A percentile compares a stretch with the other conserved stretches of the same genome.
Conservation (phyloP, 345 rosid species). For the Populus ilicifolia region DNA sequence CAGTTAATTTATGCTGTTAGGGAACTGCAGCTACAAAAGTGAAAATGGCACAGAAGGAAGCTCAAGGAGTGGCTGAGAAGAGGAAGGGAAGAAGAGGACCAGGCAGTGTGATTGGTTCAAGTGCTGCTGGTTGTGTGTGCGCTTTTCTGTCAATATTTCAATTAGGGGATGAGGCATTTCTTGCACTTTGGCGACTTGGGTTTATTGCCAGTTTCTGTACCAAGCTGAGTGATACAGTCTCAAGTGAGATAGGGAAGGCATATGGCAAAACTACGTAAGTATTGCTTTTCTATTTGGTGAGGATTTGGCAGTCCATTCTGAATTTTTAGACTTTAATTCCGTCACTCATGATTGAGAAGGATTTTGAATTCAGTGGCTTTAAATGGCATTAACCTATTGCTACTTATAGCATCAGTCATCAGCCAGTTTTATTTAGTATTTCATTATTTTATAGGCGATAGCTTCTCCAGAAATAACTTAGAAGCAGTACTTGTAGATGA, state of each 20-base stretch:
- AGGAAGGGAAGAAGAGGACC: constrained; percentile 94
- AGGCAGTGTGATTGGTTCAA: constrained; percentile 94
- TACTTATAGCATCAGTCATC: background rate
- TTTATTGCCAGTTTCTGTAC: constrained; percentile 96
- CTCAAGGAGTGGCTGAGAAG: constrained; percentile 94
- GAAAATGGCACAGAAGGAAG: constrained; percentile 94
- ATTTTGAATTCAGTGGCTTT: background rate
- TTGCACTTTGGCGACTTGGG: constrained; percentile 70
- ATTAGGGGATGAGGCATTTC: constrained; percentile 55
- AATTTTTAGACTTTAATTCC: background rate
- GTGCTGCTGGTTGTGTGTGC: constrained; percentile 92
- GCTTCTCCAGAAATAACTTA: background rate
- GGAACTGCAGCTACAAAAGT: constrained; percentile 94
- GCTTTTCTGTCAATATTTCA: constrained; percentile 69
- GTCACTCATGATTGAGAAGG: background rate
- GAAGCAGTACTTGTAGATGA: no score
- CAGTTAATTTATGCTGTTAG: constrained; percentile 31
- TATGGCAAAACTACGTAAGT: constrained; percentile 94
- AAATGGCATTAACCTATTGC: background rate
- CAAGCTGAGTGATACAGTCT: constrained; percentile 87
- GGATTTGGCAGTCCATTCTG: background rate
- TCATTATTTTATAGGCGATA: background rate
- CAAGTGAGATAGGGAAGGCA: constrained; percentile 96
- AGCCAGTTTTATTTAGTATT: background rate
- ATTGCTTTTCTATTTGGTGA: constrained; percentile 3